Evolutionary conservation across 2,329 filamentous ascomycete species (phyloP).

Genomic region (Alternaria atra): DNA sequence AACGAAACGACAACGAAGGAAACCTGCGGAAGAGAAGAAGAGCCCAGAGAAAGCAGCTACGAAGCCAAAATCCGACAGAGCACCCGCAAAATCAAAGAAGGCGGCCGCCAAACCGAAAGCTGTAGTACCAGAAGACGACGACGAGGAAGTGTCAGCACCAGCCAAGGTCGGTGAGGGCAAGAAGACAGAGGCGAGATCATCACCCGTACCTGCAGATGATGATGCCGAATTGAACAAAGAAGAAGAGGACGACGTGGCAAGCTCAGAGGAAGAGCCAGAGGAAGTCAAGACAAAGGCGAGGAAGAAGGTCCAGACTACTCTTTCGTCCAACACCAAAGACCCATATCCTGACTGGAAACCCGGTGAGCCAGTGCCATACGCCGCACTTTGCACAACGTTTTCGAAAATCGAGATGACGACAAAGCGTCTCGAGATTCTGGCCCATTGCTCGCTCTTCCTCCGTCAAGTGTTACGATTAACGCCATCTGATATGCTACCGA

Average conservation of each 20-base stretch:
- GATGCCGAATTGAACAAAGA: conserved; percentile 37
- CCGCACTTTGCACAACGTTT: conserved; percentile 92
- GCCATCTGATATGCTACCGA: conserved; percentile 85
- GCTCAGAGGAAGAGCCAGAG: conserved; percentile 72
- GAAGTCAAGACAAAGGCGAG: conserved; percentile 77
- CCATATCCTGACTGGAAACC: conserved; percentile 96
- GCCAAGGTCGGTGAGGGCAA: conserved; percentile 29
- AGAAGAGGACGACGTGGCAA: conserved; percentile 55
- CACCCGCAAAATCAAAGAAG: conserved; percentile 28
- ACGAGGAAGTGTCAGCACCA: conserved; percentile 25
- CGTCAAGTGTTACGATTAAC: conserved; percentile 93
- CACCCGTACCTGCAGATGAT: conserved; percentile 33
- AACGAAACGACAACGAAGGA: conserved; percentile 47
- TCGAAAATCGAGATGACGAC: conserved; percentile 94
- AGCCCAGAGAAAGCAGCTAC: conserved; percentile 28
- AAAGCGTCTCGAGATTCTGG: conserved; percentile 86
- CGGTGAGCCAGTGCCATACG: conserved; percentile 90
- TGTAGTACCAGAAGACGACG: conserved; percentile 31
- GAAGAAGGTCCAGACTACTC: conserved; percentile 79
- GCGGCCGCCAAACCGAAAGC: conserved; percentile 25
- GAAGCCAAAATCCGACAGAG: conserved; percentile 32
- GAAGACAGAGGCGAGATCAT: conserved; percentile 30
- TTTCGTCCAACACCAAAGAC: conserved; percentile 75
- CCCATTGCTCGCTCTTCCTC: conserved; percentile 89
- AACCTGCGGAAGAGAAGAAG: conserved; percentile 32